A percentile compares a stretch with the other conserved stretches of the same genome.
Conservation (phyloP, 1,284 basidiomycete genomes). For the Somion occarium region DNA sequence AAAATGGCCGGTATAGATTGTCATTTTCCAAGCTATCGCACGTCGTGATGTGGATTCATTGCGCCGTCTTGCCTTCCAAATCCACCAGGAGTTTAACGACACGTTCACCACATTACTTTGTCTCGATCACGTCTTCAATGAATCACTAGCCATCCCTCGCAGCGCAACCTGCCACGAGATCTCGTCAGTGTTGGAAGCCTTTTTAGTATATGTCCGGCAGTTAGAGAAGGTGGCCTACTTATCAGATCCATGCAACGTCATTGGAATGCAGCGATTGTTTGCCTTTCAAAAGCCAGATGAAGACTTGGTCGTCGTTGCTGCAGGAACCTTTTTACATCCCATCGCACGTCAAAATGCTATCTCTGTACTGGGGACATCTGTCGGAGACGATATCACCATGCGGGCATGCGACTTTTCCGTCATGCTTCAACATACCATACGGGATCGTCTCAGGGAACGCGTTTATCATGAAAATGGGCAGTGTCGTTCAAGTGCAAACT, state of each 20-base stretch:
- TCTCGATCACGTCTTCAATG: not conserved
- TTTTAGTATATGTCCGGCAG: not conserved
- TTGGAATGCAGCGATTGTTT: not conserved
- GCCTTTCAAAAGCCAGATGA: not conserved
- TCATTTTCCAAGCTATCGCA: not conserved
- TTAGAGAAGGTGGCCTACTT: not conserved
- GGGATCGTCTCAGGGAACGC: not conserved
- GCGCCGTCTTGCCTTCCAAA: not conserved
- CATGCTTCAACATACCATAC: not conserved
- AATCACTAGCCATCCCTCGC: not conserved
- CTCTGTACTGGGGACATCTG: not conserved
- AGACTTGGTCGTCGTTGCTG: not conserved
- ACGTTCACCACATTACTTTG: not conserved
- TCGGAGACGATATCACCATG: not conserved
- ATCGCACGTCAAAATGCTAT: too few relatives aligned
- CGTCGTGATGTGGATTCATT: not conserved
- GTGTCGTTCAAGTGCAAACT: not conserved
- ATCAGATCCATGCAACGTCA: not conserved
- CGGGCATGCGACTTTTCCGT: not conserved
- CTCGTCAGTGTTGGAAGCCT: not conserved
- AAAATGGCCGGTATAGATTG: not conserved
- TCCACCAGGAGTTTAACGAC: not conserved
- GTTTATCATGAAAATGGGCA: not conserved
- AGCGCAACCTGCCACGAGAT: not conserved
- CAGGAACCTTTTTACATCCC: not conserved